A percentile compares a stretch with the other conserved stretches of the same genome.
phyloP scores from a whole-genome alignment of 768 basidiomycete species.

The Nidula microcarpa region DNA sequence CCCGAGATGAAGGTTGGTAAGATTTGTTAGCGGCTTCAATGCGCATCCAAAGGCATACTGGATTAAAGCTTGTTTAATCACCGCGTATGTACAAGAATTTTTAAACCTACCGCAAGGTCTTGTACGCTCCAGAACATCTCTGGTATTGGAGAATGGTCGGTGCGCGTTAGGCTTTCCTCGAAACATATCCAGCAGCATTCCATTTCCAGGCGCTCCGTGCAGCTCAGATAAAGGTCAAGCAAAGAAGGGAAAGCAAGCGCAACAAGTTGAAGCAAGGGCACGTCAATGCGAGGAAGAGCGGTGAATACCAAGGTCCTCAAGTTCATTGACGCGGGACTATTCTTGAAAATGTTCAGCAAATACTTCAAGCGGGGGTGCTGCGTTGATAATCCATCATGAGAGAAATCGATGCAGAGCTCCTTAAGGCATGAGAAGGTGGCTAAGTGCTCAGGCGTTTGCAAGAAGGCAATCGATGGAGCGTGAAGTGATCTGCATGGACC shows the following conservation, averaged over 20 bases:
- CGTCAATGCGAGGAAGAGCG: slow-evolving; percentile 55
- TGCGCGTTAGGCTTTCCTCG: slow-evolving; percentile 53
- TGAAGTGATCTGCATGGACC: slow-evolving; percentile 24
- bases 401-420: slow-evolving; percentile 38
- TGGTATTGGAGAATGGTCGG: slow-evolving; percentile 62
- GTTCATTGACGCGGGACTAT: slow-evolving; percentile 22
- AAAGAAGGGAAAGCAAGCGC: slow-evolving; percentile 43
- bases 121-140: slow-evolving; percentile 38
- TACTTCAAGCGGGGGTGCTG: slow-evolving; percentile 33
- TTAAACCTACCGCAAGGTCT: slow-evolving; percentile 48
- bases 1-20: slow-evolving; percentile 55
- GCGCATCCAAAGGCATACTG: slow-evolving; percentile 11
- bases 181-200: slow-evolving; percentile 64
- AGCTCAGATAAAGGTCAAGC: slow-evolving; percentile 49
- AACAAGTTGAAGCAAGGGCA: slow-evolving; percentile 41
- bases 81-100: slow-evolving; percentile 2
- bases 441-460: slow-evolving; percentile 18
- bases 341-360: slow-evolving; percentile 26
- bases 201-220: slow-evolving; percentile 53
- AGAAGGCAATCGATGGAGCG: slow-evolving; percentile 24
- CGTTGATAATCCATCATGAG: slow-evolving; percentile 37
- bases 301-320: slow-evolving; percentile 49
- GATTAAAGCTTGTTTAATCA: not conserved
- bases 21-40: slow-evolving; percentile 33
- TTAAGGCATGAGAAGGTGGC: slow-evolving; percentile 28